Percentiles rank a stretch among this genome's conserved stretches.
Conservation (phyloP, 257 asterid genomes). For the Linderniella brevidens region DNA sequence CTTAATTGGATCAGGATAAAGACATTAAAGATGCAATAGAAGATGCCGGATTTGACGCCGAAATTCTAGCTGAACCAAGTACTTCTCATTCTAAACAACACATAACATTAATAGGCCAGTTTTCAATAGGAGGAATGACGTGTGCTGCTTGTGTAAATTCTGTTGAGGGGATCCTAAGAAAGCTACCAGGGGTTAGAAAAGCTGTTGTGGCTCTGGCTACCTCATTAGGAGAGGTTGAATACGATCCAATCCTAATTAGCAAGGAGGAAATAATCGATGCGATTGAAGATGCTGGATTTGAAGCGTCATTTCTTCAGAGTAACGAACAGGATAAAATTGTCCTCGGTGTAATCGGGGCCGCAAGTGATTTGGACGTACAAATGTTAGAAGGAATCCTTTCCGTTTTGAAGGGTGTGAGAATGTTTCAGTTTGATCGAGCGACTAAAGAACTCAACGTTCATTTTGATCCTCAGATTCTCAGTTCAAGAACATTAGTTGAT, state of each 20-base stretch:
- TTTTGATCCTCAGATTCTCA: slow-evolving; percentile 85
- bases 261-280: slow-evolving; percentile 69
- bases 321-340: slow-evolving; percentile 74
- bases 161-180: slow-evolving; percentile 69
- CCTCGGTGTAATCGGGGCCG: slow-evolving; percentile 49
- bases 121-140: slow-evolving; percentile 94
- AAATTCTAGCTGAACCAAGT: slow-evolving; percentile 53
- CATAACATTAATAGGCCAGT: slow-evolving; percentile 65
- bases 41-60: slow-evolving; percentile 98
- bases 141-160: slow-evolving; percentile 98
- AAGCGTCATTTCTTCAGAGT: slow-evolving; percentile 87
- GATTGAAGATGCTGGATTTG: slow-evolving; percentile 98
- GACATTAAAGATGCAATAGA: slow-evolving; percentile 81
- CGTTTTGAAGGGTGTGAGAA: slow-evolving; percentile 62
- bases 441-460: slow-evolving; percentile 54
- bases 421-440: slow-evolving; percentile 33
- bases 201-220: slow-evolving; percentile 92
- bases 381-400: slow-evolving; percentile 54
- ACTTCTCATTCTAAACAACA: slow-evolving; percentile 26
- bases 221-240: slow-evolving; percentile 86
- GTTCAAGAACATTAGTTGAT: slow-evolving; percentile 71
- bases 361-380: slow-evolving; percentile 51
- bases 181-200: slow-evolving; percentile 64
- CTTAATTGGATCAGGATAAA: slow-evolving; percentile 79
- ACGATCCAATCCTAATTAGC: slow-evolving; percentile 47